Conservation (phyloP, 345 rosid genomes). For the Lepidium didymum region DNA sequence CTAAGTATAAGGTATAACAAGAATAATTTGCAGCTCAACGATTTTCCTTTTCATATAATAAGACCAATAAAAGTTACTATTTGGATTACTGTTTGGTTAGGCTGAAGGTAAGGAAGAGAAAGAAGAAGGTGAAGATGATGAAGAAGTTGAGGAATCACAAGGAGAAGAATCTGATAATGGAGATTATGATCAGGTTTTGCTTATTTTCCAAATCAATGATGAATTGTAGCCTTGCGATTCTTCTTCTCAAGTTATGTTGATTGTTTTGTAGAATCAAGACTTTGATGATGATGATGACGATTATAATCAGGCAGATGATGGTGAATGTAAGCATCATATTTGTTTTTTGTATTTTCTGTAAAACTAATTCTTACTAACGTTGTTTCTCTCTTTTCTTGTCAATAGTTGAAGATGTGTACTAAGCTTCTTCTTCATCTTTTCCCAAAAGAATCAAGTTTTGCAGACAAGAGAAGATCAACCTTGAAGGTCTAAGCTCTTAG, state of each 20-base stretch:
- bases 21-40: background rate
- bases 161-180: slow-evolving; percentile 15
- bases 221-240: background rate
- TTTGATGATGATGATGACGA: slow-evolving; percentile 31
- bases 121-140: slow-evolving; percentile 11
- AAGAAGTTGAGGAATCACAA: slow-evolving; percentile 8
- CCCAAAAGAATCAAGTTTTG: background rate
- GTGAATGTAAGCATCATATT: slow-evolving; percentile 14
- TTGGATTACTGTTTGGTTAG: slow-evolving; percentile 16
- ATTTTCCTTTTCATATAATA: background rate
- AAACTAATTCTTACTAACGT: background rate
- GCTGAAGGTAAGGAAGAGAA: slow-evolving; percentile 16
- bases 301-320: slow-evolving; percentile 4
- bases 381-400: background rate
- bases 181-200: slow-evolving; percentile 20
- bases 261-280: slow-evolving; percentile 3
- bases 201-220: background rate
- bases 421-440: background rate
- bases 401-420: background rate
- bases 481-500: background rate
- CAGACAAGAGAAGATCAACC: background rate
- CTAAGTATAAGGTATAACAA: slow-evolving; percentile 1
- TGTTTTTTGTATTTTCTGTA: background rate
- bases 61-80: background rate
- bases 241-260: background rate